Evolutionary conservation across 345 rosid species (phyloP), one percentile per base, ranked within the genome.

Genomic region (Psidium friedrichsthalianum): DNA sequence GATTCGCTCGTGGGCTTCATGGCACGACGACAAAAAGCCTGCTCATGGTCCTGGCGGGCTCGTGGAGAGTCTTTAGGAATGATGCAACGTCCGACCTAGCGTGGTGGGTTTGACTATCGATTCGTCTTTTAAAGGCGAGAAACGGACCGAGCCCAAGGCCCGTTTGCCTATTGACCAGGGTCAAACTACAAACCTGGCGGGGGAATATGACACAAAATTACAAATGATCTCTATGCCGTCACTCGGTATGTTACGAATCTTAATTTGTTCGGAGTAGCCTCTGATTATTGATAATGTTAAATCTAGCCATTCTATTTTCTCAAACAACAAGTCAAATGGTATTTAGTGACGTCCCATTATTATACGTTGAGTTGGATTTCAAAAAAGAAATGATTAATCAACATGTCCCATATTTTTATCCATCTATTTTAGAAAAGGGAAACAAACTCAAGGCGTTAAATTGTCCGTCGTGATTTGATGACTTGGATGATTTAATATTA

Each of bases 231-330:
- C 3, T 3, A 0, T 14, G 27, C 2, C 18, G 14, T 61, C 2
- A 1, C 5, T 27, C 1, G 15, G 14, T 14, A 16, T 27, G 8
- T 27, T 0, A 13, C 6, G 9, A 61, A 27, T 9, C 6, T 61
- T 27, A 27, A 61, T 27, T 6, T 27, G 2, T 61, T 61, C 8
- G 2, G 6, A 27, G 6, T 6, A 9, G 0, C 14, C 0, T 0
- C 2, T 6, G 5, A 61, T 6, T 27, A 13, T 14, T 61, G 2
- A 1, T 13, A 59, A 27, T 27, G 5, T 13, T 13, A 16, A 59
- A 61, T 2, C 7, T 61, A 59, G 20, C 29, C 15, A 15, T 25
- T 58, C 3, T 5, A 15, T 58, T 58, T 58, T 29, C 32, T 58
- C 16, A 58, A 58, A 5, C 14, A 14, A 11, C 25, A 1, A n/a